phyloP scores from a whole-genome alignment of 140 eudicot genomes.

The Oenanthe javanica region DNA sequence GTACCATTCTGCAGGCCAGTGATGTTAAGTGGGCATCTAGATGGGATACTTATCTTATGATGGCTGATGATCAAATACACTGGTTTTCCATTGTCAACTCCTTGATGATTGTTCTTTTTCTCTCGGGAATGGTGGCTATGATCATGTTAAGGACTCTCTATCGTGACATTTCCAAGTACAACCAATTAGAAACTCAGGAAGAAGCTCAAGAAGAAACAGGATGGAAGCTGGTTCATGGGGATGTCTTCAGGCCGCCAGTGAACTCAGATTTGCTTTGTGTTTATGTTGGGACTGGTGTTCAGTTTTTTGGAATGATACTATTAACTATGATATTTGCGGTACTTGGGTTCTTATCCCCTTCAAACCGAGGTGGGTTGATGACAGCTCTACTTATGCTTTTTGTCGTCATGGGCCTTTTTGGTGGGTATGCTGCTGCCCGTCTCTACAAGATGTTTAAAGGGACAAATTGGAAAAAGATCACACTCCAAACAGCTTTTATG shows the following conservation, averaged over 20 bases:
- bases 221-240: constrained; percentile 32
- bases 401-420: constrained; percentile 37
- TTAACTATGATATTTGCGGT: constrained; percentile 28
- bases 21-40: constrained; percentile 76
- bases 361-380: constrained; percentile 32
- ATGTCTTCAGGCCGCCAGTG: constrained; percentile 29
- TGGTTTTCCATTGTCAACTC: constrained; percentile 55
- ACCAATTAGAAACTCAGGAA: constrained; percentile 32
- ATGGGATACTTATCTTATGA: constrained; percentile 70
- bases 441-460: constrained; percentile 35
- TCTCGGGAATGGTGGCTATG: constrained; percentile 39
- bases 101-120: constrained; percentile 34
- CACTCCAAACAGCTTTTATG: constrained; percentile 25
- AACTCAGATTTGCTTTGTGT: constrained; percentile 27
- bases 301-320: constrained; percentile 28
- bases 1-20: constrained; percentile 34
- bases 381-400: constrained; percentile 28
- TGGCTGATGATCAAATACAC: constrained; percentile 66
- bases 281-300: constrained; percentile 34
- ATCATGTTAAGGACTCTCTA: constrained; percentile 33
- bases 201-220: constrained; percentile 37
- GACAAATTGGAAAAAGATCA: constrained; percentile 30
- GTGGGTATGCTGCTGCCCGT: constrained; percentile 31
- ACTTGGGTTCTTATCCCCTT: constrained; percentile 32
- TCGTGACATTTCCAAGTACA: constrained; percentile 31